A percentile compares a stretch with the other conserved stretches of the same genome.
These are phyloP conservation scores for Flaveria sonorensis DNA, from an alignment of 129 eudicot genomes.

Conservation along the genomic window DNA sequence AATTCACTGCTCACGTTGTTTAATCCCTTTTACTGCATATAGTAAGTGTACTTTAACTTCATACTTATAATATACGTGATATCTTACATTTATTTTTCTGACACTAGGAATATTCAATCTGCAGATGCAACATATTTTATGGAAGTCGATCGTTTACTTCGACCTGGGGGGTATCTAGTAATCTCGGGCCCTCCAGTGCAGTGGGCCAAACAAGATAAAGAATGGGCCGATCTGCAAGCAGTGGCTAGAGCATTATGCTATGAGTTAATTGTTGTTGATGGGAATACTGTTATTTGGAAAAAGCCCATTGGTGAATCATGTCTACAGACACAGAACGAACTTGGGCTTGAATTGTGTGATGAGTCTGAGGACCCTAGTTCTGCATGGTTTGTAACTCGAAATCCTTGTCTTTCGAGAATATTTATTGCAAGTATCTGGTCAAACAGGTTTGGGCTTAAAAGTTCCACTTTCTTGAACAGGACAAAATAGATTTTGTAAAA, in stretches of 20 bases:
- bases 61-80: not conserved
- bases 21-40: constrained; percentile 94
- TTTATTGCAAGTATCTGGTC: not conserved
- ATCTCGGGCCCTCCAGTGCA: constrained; percentile 99
- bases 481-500: not conserved
- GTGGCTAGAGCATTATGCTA: constrained; percentile 92
- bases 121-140: constrained; percentile 96
- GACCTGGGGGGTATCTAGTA: constrained; percentile 92
- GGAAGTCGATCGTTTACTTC: constrained; percentile 95
- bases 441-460: not conserved
- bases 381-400: constrained; percentile 60
- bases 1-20: constrained; percentile 96
- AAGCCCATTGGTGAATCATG: constrained; percentile 85
- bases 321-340: constrained; percentile 77
- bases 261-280: constrained; percentile 94
- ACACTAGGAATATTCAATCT: constrained; percentile 20
- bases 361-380: constrained; percentile 81
- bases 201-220: constrained; percentile 98
- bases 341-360: constrained; percentile 70
- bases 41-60: constrained; percentile 53
- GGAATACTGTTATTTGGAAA: constrained; percentile 95
- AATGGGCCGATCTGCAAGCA: constrained; percentile 99
- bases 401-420: constrained; percentile 13
- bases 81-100: constrained; percentile 13
- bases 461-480: not conserved